These are phyloP conservation scores for Curvularia lunata DNA, from an alignment of 2,329 filamentous ascomycete genomes.

Conservation along the genomic window DNA sequence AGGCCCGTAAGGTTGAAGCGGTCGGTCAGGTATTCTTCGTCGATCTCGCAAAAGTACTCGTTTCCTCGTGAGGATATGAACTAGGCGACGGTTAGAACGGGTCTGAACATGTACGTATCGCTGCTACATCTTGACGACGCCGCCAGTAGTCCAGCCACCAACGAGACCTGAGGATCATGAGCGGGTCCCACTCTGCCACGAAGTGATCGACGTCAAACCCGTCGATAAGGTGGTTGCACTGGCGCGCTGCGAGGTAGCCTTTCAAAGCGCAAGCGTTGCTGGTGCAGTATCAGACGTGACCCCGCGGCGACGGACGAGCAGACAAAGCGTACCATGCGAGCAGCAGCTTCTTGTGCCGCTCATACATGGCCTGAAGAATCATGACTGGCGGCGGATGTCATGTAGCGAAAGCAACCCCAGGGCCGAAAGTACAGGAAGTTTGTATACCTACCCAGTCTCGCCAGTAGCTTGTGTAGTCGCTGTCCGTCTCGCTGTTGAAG, in stretches of 20 bases:
- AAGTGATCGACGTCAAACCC: constrained; percentile 7
- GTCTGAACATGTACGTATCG: neutral
- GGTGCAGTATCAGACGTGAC: constrained; percentile 9
- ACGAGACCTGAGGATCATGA: constrained; percentile 8
- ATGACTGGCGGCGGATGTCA: constrained; percentile 4
- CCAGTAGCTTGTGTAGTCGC: constrained; percentile 99
- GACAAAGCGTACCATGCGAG: constrained; percentile 11
- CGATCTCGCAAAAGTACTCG: constrained; percentile 99
- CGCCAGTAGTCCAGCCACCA: constrained; percentile 13
- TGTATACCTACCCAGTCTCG: constrained; percentile 86
- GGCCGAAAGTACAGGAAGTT: constrained; percentile 9
- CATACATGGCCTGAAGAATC: neutral
- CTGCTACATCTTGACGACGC: constrained; percentile 8
- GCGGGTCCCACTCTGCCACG: constrained; percentile 6
- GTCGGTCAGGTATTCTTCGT: constrained; percentile 97
- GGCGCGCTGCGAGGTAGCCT: constrained; percentile 13
- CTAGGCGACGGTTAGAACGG: constrained; percentile 56
- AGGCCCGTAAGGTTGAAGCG: constrained; percentile 97
- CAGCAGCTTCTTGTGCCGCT: constrained; percentile 2
- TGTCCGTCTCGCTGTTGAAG: constrained; percentile 96
- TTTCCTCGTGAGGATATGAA: constrained; percentile 98
- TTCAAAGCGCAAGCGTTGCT: constrained; percentile 11
- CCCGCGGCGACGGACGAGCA: neutral
- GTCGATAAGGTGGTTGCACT: constrained; percentile 9
- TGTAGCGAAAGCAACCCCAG: constrained; percentile 1